Base-by-base conservation (phyloP, 805 yeast genomes). In the Metschnikowia gelsemii region DNA sequence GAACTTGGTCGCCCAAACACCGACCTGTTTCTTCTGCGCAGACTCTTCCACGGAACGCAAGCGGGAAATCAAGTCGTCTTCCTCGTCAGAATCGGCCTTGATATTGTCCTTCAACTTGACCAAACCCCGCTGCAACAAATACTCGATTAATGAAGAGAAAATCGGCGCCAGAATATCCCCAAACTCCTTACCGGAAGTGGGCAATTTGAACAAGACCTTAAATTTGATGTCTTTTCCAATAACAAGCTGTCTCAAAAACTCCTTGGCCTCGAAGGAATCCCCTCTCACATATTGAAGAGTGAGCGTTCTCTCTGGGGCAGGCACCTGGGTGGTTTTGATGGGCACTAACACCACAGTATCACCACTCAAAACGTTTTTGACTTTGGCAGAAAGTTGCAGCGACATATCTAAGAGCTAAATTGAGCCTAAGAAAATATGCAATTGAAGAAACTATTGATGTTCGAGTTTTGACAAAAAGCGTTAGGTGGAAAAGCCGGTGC, bases 121-220 rank as follows among this genome's bases (percentile, higher is more conserved):
- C 47, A 67, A 65, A 38, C 93, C 95, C 18, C 75, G 72, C 18
- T 65, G 70, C 39, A 84, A 64, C 43, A 76, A 63, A 52, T 76
- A 73, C 54, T 75, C 82, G 44, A 76, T 68, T 55, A 85, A 68
- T 17, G 87, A 80, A 23, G 63, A 53, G 59, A 82, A 80, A 22
- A 79, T 64, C 6, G 89, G 89, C 19, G 87, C 68, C 32, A 75
- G 72, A 18, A 82, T 60, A 57, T 85, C 89, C 18, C 91, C 93
- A 57, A 80, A 84, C 52, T 83, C 89, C 47, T 84, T 73, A 9
- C 76, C 79, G 4, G 70, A 58, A 23, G 60, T 43, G 14, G 77
- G 72, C 41, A 66, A 66, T 51, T 78, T 75, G 64, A 78, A 80
- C 29, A 75, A 54, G 20, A 82, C 79, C 55, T 70, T 68, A 58